Percentiles rank a stretch among this genome's conserved stretches.
Conservation (phyloP, 495 filamentous ascomycete species). For the Aspergillus diversus region DNA sequence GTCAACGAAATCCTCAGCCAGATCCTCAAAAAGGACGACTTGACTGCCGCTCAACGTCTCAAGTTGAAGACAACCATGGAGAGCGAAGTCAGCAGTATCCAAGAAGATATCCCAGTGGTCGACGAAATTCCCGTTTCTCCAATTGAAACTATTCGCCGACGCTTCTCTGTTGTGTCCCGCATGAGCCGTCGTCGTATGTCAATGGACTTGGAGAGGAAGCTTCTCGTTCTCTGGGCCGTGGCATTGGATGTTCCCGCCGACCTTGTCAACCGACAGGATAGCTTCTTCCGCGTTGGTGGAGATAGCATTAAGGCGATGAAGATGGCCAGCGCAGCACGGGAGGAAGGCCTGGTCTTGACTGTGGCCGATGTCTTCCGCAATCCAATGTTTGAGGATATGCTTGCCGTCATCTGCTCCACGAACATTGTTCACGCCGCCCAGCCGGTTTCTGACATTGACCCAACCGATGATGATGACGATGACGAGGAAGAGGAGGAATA, state of each 20-base stretch:
- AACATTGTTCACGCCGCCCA: slow-evolving; percentile 1
- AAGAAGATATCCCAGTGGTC: background rate
- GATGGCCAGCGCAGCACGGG: background rate
- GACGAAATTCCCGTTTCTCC: background rate
- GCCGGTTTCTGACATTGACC: background rate
- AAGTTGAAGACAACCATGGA: background rate
- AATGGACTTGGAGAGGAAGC: slow-evolving; percentile 9
- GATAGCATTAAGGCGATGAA: slow-evolving; percentile 16
- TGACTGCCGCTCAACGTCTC: background rate
- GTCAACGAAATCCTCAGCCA: slow-evolving; percentile 7
- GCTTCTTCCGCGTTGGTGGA: slow-evolving; percentile 14
- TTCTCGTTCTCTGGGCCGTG: background rate
- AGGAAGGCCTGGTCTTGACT: slow-evolving; percentile 2
- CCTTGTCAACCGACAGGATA: slow-evolving; percentile 1
- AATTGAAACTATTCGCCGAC: slow-evolving; percentile 3
- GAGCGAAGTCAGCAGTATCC: background rate
- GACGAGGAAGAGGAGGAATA: background rate
- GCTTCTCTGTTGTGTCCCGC: background rate
- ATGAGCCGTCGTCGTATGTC: slow-evolving; percentile 10
- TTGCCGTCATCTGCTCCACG: slow-evolving; percentile 1
- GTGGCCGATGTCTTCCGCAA: slow-evolving; percentile 13
- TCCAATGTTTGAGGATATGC: slow-evolving; percentile 10
- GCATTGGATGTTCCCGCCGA: slow-evolving; percentile 3
- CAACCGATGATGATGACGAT: background rate
- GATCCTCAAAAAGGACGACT: background rate